A percentile compares a stretch with the other conserved stretches of the same genome.
Conservation (phyloP, 176 grass and related monocot genomes). For the Dactylis glomerata region DNA sequence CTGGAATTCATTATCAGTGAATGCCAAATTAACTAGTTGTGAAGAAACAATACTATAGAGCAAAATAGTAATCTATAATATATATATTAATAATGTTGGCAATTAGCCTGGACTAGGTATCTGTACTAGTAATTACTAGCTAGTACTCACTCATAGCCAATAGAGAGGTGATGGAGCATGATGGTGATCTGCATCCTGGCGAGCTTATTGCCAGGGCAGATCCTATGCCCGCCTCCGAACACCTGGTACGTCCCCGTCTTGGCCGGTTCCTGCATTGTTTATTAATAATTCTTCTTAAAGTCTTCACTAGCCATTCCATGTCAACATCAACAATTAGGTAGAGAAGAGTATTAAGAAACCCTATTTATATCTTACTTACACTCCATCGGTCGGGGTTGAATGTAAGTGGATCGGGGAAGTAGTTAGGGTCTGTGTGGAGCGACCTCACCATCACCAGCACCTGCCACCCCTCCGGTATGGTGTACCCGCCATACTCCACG, state of each 20-base stretch:
- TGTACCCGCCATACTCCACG: conserved; percentile 34
- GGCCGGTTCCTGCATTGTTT: neutral
- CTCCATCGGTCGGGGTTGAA: conserved; percentile 42
- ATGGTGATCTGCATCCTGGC: conserved; percentile 12
- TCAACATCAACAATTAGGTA: too few relatives aligned
- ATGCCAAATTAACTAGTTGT: neutral
- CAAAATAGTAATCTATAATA: too few relatives aligned
- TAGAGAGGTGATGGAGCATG: conserved; percentile 16
- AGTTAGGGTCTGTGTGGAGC: conserved; percentile 18
- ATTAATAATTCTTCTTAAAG: too few relatives aligned
- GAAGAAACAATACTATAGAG: neutral
- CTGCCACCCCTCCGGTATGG: conserved; percentile 27
- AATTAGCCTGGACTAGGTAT: too few relatives aligned
- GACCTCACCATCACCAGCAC: conserved; percentile 37
- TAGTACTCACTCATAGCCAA: conserved; percentile 24
- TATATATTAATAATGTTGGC: too few relatives aligned
- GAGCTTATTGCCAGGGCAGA: conserved; percentile 28
- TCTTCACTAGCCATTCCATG: too few relatives aligned
- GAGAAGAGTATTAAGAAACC: too few relatives aligned
- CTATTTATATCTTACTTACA: too few relatives aligned
- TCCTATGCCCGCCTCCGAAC: conserved; percentile 3
- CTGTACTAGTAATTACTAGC: too few relatives aligned
- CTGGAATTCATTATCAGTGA: neutral
- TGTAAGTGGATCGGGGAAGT: conserved; percentile 31
- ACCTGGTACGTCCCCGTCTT: conserved; percentile 19